phyloP scores from a whole-genome alignment of 1,284 basidiomycete genomes.

The Garcileccinum viscosum region DNA sequence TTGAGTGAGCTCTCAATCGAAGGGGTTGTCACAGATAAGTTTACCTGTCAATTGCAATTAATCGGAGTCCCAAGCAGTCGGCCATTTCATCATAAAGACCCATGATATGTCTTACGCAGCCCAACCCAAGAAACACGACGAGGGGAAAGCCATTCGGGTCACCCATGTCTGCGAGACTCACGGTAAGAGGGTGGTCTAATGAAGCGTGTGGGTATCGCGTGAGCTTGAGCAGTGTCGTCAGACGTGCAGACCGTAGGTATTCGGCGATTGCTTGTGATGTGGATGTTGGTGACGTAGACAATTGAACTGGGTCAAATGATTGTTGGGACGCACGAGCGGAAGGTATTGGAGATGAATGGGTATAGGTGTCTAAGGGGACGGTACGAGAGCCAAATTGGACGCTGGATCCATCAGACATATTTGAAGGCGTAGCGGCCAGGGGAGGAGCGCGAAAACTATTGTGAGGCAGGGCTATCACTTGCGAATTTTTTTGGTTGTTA shows the following conservation, averaged over 20 bases:
- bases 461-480: slow-evolving; percentile 42
- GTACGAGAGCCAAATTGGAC: slow-evolving; percentile 24
- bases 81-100: slow-evolving; percentile 97
- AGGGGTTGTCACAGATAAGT: slow-evolving; percentile 22
- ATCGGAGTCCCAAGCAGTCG: slow-evolving; percentile 79
- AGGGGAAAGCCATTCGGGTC: slow-evolving; percentile 83
- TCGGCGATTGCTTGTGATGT: slow-evolving; percentile 77
- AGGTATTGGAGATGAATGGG: slow-evolving; percentile 47
- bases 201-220: slow-evolving; percentile 81
- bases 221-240: slow-evolving; percentile 84
- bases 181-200: slow-evolving; percentile 72
- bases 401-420: slow-evolving; percentile 37
- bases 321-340: slow-evolving; percentile 52
- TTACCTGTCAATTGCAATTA: slow-evolving; percentile 94
- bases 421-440: slow-evolving; percentile 32
- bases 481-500: slow-evolving; percentile 59
- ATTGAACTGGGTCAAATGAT: slow-evolving; percentile 51
- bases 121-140: slow-evolving; percentile 90
- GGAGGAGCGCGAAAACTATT: slow-evolving; percentile 31
- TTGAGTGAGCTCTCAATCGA: slow-evolving; percentile 18
- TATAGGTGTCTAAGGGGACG: slow-evolving; percentile 24
- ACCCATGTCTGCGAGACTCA: slow-evolving; percentile 93
- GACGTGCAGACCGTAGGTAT: slow-evolving; percentile 82
- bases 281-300: slow-evolving; percentile 51
- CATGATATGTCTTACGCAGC: slow-evolving; percentile 93